Base-by-base conservation (phyloP, 2,329 filamentous ascomycete genomes). In the Trichoderma endophyticum region DNA sequence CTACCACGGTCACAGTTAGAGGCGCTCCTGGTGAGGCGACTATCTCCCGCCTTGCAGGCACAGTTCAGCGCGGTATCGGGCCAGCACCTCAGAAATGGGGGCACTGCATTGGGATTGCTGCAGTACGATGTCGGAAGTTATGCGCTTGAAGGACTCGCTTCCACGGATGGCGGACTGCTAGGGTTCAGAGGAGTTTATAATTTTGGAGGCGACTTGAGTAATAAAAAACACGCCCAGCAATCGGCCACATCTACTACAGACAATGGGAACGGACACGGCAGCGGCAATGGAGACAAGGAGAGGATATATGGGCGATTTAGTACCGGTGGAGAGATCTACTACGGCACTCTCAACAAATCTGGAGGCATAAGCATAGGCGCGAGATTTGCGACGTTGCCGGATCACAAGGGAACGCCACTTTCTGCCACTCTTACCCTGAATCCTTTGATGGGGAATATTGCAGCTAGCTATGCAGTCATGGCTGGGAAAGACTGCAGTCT, bases 361-460 rank as follows among this genome's bases (percentile, higher is more conserved):
- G 93, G 95, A 63, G 96, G 96, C 61, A 89, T 98, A 79, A 97
- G 94, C 74, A 89, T 97, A 9, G 96, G 95, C 7, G 86, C 94
- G 62, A 90, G 96, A 64, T 99, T 98, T 80, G 93, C 94, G 51
- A 98, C 96, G 12, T 84, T 98, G 24, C 92, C 93, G 69, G 88
- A 86, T 71, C 92, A 92, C 79, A 90, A 90, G 26, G 95, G 95
- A 34, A 97, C 97, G 67, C 96, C 96, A 2, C 91, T 98, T 77
- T 97, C 95, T 8, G 94, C 97, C 78, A 98, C 96, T 1, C 84
- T 98, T 77, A 98, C 95, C 8, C 82, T 98, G 63, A 98, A 97
- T 76, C 96, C 96, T 4, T 85, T 99, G 63, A 98, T 98, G 89
- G 96, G 96, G 21, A 97, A 93, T 78, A 87, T 99, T 73, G 95